Percentiles rank a stretch among this genome's conserved stretches.
These are phyloP conservation scores for Orbilia blumenaviensis DNA, from an alignment of 2,329 filamentous ascomycete species.

Conservation along the genomic window DNA sequence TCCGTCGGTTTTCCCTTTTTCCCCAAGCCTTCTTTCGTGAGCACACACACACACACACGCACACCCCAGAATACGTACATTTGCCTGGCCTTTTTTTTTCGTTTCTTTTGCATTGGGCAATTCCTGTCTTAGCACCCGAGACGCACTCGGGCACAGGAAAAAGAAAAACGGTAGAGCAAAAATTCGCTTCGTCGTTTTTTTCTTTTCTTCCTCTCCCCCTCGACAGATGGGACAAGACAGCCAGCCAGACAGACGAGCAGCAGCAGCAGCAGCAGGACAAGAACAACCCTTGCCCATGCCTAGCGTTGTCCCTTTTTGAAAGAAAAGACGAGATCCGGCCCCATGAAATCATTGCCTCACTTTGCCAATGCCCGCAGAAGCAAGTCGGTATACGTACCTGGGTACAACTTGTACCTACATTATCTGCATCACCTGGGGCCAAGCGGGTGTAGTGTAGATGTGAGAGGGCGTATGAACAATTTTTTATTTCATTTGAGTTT, in stretches of 20 bases:
- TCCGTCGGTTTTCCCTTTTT: no score
- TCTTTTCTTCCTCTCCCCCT: neutral
- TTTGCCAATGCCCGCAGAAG: neutral
- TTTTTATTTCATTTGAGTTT: no score
- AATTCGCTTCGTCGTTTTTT: constrained; percentile 48
- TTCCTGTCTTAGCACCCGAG: constrained; percentile 54
- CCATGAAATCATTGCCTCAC: constrained; percentile 36
- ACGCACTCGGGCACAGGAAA: constrained; percentile 31
- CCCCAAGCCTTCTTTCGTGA: no score
- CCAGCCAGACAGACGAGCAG: neutral
- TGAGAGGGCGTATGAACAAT: no score
- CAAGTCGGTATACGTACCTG: neutral
- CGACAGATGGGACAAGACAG: neutral
- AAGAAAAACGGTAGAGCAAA: constrained; percentile 44
- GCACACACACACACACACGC: no score
- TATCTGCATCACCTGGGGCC: no score
- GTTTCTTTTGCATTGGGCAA: constrained; percentile 35
- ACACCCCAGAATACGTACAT: no score
- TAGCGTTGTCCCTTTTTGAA: constrained; percentile 35
- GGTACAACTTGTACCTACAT: neutral
- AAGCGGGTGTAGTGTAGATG: no score
- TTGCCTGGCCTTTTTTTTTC: neutral
- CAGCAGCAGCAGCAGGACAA: constrained; percentile 7
- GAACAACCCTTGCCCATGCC: constrained; percentile 47
- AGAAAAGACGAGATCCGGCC: constrained; percentile 32